Evolutionary conservation across 2,329 filamentous ascomycete species (phyloP).

Genomic region (Colletotrichum lentis): DNA sequence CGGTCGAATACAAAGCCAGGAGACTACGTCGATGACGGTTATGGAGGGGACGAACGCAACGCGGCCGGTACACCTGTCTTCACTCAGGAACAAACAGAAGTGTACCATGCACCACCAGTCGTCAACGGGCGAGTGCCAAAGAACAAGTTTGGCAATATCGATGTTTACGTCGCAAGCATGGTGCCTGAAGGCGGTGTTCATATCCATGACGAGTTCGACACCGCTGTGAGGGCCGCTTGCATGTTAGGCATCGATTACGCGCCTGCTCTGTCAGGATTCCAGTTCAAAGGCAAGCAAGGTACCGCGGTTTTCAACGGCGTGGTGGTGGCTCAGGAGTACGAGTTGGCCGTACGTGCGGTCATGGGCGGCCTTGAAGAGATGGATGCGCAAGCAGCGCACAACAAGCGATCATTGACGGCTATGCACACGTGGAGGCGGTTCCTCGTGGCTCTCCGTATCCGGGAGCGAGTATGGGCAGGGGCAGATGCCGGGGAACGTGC

Average conservation of each 20-base stretch:
- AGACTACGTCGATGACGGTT: conserved; percentile 50
- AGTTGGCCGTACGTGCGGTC: conserved; percentile 75
- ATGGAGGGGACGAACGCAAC: conserved; percentile 54
- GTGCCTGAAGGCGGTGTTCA: conserved; percentile 83
- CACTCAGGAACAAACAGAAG: conserved; percentile 70
- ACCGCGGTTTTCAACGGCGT: conserved; percentile 83
- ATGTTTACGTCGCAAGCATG: conserved; percentile 93
- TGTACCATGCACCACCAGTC: conserved; percentile 80
- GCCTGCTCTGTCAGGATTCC: conserved; percentile 88
- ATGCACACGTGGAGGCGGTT: conserved; percentile 75
- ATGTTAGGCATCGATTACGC: conserved; percentile 84
- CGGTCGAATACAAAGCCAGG: conserved; percentile 47
- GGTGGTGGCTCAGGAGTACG: conserved; percentile 76
- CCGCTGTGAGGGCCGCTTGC: conserved; percentile 75
- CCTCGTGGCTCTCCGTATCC: conserved; percentile 78
- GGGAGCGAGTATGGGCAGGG: conserved; percentile 73
- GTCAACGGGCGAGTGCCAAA: conserved; percentile 79
- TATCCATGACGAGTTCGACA: conserved; percentile 57
- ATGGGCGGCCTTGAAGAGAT: conserved; percentile 73
- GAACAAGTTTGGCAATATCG: conserved; percentile 93
- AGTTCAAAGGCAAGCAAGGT: conserved; percentile 84
- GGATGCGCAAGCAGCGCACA: conserved; percentile 68
- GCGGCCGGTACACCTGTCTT: conserved; percentile 66
- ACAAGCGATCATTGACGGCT: conserved; percentile 76
- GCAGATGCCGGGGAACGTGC: conserved; percentile 59